phyloP scores from a whole-genome alignment of 2,329 filamentous ascomycete genomes.

The Colletotrichum somersetense region DNA sequence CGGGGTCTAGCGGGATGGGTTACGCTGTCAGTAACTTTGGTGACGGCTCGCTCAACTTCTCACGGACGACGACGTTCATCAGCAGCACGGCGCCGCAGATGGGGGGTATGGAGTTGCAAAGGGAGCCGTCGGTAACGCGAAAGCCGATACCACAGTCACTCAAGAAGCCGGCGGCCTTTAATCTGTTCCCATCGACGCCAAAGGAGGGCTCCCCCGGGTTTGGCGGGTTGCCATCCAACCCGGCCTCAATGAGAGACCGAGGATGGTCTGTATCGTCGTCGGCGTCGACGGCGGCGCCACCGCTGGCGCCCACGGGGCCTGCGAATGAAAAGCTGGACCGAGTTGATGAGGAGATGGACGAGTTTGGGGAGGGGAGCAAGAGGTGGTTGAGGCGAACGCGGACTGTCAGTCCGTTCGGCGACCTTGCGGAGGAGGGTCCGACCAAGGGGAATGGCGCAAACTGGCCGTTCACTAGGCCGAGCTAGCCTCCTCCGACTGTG shows the following conservation, averaged over 20 bases:
- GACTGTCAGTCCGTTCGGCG: conserved; percentile 52
- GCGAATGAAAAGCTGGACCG: conserved; percentile 23
- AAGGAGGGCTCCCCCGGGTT: conserved; percentile 16
- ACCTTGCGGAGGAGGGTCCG: conserved; percentile 44
- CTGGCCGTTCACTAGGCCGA: conserved; percentile 36
- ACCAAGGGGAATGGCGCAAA: conserved; percentile 15
- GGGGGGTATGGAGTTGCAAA: conserved; percentile 3
- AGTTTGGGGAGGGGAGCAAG: conserved; percentile 41
- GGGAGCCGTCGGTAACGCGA: conserved; percentile 24
- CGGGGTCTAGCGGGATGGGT: conserved; percentile 22
- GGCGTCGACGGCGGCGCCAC: neutral
- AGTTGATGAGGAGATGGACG: conserved; percentile 39
- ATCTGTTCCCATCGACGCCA: conserved; percentile 30
- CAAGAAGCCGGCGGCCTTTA: conserved; percentile 25
- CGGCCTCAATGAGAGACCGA: conserved; percentile 10
- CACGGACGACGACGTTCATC: conserved; percentile 25
- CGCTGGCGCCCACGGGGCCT: neutral
- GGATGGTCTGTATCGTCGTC: neutral
- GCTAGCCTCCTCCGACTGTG: conserved; percentile 6
- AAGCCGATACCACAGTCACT: conserved; percentile 33
- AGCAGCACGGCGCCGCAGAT: conserved; percentile 22
- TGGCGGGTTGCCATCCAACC: conserved; percentile 18
- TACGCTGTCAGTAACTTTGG: conserved; percentile 31
- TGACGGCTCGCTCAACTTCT: conserved; percentile 33
- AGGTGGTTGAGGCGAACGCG: conserved; percentile 50